phyloP scores from a whole-genome alignment of 2,329 filamentous ascomycete genomes.

The Cordyceps tenuipes region DNA sequence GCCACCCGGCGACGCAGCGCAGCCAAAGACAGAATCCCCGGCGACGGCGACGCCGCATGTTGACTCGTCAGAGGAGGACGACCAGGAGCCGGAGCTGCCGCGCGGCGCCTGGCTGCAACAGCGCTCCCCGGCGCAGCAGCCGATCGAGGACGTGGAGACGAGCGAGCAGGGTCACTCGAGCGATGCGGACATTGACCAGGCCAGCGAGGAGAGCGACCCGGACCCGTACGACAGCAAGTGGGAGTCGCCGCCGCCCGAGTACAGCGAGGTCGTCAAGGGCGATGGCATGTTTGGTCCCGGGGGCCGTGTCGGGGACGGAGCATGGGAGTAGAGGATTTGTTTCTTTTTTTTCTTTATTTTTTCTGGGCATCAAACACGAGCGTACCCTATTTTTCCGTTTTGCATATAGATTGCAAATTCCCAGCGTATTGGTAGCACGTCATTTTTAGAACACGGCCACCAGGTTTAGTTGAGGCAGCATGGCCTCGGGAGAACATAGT shows the following conservation, averaged over 20 bases:
- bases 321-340: constrained; percentile 1
- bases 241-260: constrained; percentile 12
- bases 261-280: constrained; percentile 9
- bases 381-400: background rate
- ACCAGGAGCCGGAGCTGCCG: background rate
- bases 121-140: background rate
- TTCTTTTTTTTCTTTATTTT: background rate
- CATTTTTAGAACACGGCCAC: background rate
- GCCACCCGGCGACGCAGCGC: background rate
- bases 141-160: constrained; percentile 24
- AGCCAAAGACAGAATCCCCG: background rate
- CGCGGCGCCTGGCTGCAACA: background rate
- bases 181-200: constrained; percentile 23
- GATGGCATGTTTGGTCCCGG: constrained; percentile 10
- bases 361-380: background rate
- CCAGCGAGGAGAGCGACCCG: constrained; percentile 26
- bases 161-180: constrained; percentile 26
- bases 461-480: background rate
- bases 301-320: constrained; percentile 1
- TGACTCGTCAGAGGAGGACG: background rate
- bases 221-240: constrained; percentile 21
- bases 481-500: background rate
- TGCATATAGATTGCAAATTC: background rate
- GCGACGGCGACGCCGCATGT: background rate
- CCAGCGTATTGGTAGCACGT: background rate